Percentiles rank a stretch among this genome's conserved stretches.
Conservation (phyloP, 2,329 filamentous ascomycete species). For the Hypoxylon sp. region DNA sequence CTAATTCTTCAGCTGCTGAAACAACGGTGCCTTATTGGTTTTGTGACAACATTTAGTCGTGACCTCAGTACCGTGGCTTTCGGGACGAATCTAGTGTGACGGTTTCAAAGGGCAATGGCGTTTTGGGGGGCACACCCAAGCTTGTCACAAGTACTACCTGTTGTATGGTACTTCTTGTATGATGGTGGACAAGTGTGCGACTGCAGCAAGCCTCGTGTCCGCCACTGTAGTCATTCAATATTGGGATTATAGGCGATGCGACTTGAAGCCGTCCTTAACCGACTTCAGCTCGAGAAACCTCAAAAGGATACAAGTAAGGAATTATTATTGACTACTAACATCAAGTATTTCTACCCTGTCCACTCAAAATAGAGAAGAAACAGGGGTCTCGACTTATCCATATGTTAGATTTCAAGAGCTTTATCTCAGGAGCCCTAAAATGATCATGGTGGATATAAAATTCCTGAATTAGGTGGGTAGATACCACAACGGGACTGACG, state of each 20-base stretch:
- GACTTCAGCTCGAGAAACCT: background rate
- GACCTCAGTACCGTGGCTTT: conserved; percentile 31
- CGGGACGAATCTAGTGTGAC: conserved; percentile 43
- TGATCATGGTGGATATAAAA: background rate
- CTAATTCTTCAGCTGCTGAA: conserved; percentile 27
- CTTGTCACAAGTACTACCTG: conserved; percentile 17
- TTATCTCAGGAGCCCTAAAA: background rate
- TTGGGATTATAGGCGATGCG: background rate
- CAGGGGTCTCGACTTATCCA: conserved; percentile 2
- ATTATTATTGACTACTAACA: background rate
- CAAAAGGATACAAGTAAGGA: conserved; percentile 5
- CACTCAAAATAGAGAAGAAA: conserved; percentile 1
- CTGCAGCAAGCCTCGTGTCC: conserved; percentile 34
- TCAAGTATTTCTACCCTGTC: background rate
- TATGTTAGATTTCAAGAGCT: background rate
- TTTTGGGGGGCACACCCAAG: conserved; percentile 18
- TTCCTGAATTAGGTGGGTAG: background rate
- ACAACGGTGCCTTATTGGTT: conserved; percentile 19
- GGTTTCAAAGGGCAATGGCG: conserved; percentile 34
- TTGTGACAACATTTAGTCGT: conserved; percentile 12
- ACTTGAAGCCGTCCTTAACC: conserved; percentile 4
- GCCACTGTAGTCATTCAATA: conserved; percentile 17
- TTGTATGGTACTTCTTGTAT: conserved; percentile 22
- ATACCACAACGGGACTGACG: no score
- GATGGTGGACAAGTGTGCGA: conserved; percentile 14